Evolutionary conservation across 2,329 filamentous ascomycete genomes (phyloP), one percentile per base, ranked within the genome.

Genomic region (Colletotrichum higginsianum): DNA sequence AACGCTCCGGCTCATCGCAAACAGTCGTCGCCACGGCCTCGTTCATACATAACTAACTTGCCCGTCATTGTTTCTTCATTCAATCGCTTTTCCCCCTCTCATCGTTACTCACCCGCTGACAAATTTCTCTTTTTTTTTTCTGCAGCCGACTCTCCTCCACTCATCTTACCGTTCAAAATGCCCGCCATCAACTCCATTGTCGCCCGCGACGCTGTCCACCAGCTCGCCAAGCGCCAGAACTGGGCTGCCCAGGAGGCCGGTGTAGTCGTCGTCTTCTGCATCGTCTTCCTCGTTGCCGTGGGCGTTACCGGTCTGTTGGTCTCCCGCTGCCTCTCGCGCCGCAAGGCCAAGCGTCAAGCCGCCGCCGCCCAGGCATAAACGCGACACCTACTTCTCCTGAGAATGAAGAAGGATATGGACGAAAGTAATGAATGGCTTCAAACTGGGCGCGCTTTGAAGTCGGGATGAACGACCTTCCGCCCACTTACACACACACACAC

Each of bases 191-290:
- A 80, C 76, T 75, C 80, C 68, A 73, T 84, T 73, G 79, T 81
- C 73, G 76, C 77, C 77, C 83, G 82, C 76, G 80, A 82, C 76
- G 80, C 79, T 75, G 75, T 82, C 60, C 74, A 79, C 79, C 79
- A 82, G 76, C 78, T 84, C 57, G 77, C 75, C 75, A 84, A 83
- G 82, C 83, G 83, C 71, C 69, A 80, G 73, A 84, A 80, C 80
- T 85, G 82, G 82, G 77, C 83, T 62, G 69, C 78, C 40, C 73
- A 76, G 67, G 80, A 85, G 64, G 77, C 78, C 62, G 83, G 83
- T 76, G 81, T 83, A 74, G 78, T 85, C 72, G 79, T 84, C 63
- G 83, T 85, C 75, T 84, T 85, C 76, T 81, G 79, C 77, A 85
- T 85, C 65, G 79, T 85, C 74, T 81, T 80, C 70, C 63, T 84